These are phyloP conservation scores for Tinospora cordifolia DNA, from an alignment of 164 flowering plant species.

Conservation along the genomic window DNA sequence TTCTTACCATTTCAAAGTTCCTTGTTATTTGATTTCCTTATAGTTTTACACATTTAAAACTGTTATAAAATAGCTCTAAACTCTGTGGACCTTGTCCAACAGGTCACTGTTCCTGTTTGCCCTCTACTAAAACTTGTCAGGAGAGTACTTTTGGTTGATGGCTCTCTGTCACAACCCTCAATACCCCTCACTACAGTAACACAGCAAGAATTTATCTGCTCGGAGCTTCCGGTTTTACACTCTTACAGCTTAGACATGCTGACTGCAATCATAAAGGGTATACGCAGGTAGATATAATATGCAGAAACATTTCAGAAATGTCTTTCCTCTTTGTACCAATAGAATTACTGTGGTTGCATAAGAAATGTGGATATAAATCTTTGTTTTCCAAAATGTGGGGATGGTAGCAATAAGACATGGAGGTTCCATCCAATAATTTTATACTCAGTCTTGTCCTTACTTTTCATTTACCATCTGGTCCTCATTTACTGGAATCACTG, in stretches of 20 bases:
- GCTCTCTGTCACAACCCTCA: slow-evolving; percentile 43
- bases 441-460: no score
- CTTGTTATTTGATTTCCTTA: background rate
- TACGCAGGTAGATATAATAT: slow-evolving; percentile 45
- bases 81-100: slow-evolving; percentile 5
- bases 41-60: background rate
- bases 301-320: background rate
- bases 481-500: no score
- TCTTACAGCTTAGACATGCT: slow-evolving; percentile 51
- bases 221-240: slow-evolving; percentile 75
- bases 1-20: background rate
- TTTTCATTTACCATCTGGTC: no score
- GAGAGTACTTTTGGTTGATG: slow-evolving; percentile 74
- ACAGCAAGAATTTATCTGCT: slow-evolving; percentile 67
- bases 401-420: background rate
- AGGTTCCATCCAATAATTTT: no score
- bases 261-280: slow-evolving; percentile 46
- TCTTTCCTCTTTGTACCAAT: background rate
- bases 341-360: background rate
- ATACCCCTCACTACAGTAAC: slow-evolving; percentile 37
- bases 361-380: background rate
- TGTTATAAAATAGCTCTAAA: background rate
- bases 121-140: slow-evolving; percentile 53
- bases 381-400: background rate
- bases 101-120: slow-evolving; percentile 65